phyloP scores from a whole-genome alignment of 106 monocot genomes.

The Dendrobium officinale region DNA sequence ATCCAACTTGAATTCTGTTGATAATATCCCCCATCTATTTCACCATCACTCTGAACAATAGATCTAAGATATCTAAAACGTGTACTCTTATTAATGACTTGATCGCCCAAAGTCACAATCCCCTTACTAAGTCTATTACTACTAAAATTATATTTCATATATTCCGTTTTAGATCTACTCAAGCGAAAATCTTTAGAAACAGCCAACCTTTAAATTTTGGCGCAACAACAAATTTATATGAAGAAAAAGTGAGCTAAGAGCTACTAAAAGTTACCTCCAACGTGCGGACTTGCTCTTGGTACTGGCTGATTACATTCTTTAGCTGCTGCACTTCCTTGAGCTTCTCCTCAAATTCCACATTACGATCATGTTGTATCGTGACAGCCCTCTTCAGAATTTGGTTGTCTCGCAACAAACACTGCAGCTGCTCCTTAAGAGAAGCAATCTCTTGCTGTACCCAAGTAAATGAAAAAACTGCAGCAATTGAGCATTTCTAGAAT shows the following conservation, averaged over 20 bases:
- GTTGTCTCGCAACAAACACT: constrained; percentile 46
- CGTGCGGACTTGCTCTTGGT: constrained; percentile 54
- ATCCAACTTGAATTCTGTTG: too few relatives aligned
- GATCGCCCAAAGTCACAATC: too few relatives aligned
- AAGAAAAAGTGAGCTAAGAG: neutral
- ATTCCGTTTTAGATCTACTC: too few relatives aligned
- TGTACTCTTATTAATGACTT: too few relatives aligned
- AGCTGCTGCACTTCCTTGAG: constrained; percentile 49
- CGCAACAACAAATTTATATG: constrained; percentile 1
- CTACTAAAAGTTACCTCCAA: constrained; percentile 39
- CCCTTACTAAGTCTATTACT: too few relatives aligned
- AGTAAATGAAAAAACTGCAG: neutral
- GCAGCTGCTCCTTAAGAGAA: constrained; percentile 50
- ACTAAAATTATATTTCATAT: too few relatives aligned
- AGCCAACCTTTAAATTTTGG: neutral
- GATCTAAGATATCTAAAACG: too few relatives aligned
- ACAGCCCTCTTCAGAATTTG: constrained; percentile 57
- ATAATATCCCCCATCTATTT: too few relatives aligned
- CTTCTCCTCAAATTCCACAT: constrained; percentile 47
- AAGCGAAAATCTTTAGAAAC: too few relatives aligned
- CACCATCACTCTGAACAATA: too few relatives aligned
- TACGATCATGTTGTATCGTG: constrained; percentile 58
- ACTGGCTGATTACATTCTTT: constrained; percentile 44
- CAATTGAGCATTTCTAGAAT: neutral
- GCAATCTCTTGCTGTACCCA: constrained; percentile 20